Evolutionary conservation across 495 filamentous ascomycete genomes (phyloP).

Genomic region (Hypoxylon intermedium): DNA sequence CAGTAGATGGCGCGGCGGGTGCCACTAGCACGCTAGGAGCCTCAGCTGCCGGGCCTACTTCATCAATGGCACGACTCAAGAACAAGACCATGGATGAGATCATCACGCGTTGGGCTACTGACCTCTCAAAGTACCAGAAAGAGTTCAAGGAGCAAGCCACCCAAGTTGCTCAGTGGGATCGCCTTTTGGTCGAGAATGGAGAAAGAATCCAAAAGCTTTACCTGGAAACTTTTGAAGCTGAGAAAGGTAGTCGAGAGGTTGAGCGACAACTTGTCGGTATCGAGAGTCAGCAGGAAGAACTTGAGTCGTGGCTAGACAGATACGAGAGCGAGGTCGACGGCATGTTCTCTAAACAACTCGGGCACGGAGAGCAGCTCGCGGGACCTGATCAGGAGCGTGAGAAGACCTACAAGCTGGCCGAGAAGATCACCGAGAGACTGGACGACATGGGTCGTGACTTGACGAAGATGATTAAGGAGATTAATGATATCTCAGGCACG

Average conservation of each 20-base stretch:
- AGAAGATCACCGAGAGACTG: conserved; percentile 84
- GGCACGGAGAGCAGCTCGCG: conserved; percentile 70
- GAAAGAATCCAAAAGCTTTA: conserved; percentile 92
- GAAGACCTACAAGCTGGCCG: conserved; percentile 89
- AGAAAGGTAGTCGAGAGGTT: conserved; percentile 86
- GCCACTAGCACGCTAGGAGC: conserved; percentile 58
- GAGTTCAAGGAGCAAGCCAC: conserved; percentile 89
- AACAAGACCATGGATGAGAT: conserved; percentile 99
- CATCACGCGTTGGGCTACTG: conserved; percentile 95
- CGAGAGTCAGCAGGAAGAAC: conserved; percentile 89
- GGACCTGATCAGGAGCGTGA: conserved; percentile 94
- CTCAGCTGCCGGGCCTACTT: conserved; percentile 79
- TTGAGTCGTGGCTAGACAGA: conserved; percentile 80
- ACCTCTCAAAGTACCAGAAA: conserved; percentile 93
- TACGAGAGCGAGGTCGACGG: conserved; percentile 91
- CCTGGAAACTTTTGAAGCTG: conserved; percentile 84
- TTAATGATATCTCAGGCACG: conserved; percentile 83
- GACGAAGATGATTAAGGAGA: conserved; percentile 94
- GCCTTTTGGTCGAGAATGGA: conserved; percentile 85
- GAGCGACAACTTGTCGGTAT: conserved; percentile 87
- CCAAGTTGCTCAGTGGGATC: conserved; percentile 90
- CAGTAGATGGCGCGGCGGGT: conserved; percentile 41
- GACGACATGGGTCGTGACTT: conserved; percentile 92
- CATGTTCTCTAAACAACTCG: conserved; percentile 74
- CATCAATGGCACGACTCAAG: conserved; percentile 87